Evolutionary conservation across 1,139 yeast species (phyloP), one percentile per base, ranked within the genome.

Genomic region (Taiozyma onychis): DNA sequence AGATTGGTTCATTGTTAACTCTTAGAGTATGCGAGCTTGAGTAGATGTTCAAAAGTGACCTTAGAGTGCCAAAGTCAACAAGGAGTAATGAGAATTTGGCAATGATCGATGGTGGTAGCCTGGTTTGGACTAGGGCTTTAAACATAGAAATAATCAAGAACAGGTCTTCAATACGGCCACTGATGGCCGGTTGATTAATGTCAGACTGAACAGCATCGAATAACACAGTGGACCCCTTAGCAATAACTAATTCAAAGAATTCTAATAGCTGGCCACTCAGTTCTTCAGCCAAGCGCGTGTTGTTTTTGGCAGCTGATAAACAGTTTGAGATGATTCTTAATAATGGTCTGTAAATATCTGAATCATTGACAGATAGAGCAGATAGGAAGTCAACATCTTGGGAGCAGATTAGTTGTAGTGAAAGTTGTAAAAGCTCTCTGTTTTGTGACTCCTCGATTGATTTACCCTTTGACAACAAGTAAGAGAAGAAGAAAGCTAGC

Each of bases 21-120:
- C 77, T 79, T 42, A 85, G 72, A 44, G 80, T 67, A 59, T 86
- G 87, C 0, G 95, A 80, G 51, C 82, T 80, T 0, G 93, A 78
- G 64, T 82, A 89, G 16, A 88, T 70, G 51, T 81, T 80, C 59
- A 88, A 67, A 32, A 88, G 74, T 0, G 87, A 75, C 48, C 80
- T 77, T 35, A 86, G 73, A 1, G 89, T 78, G 2, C 84, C 89
- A 32, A 78, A 73, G 28, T 80, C 83, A 34, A 74, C 72, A 50
- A 88, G 69, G 1, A 79, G 69, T 8, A 73, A 70, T 0, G 88
- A 79, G 57, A 86, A 66, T 41, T 77, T 77, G 4, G 72, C 62
- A 46, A 77, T 76, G 49, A 84, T 72, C 21, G 77, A 72, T 0
- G 71, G 59, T 0, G 84, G 73, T 1, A 83, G 76, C 2, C 78